Base-by-base conservation (phyloP, 495 filamentous ascomycete species). In the Xylaria flabelliformis region DNA sequence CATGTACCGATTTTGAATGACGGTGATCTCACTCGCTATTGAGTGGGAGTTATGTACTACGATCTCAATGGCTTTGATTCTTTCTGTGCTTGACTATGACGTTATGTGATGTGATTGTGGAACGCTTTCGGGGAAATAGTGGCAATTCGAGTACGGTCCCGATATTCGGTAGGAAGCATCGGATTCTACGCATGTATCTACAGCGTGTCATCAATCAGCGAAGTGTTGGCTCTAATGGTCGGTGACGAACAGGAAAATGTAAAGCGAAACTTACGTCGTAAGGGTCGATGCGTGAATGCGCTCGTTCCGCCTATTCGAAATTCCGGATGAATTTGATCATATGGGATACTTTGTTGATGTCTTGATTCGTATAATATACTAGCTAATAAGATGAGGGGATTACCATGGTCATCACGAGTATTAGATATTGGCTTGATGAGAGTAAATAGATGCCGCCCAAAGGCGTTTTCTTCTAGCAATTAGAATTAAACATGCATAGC, bases 401-500 rank as follows among this genome's bases (percentile, higher is more conserved):
- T 6, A 4, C 8, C 4, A 61, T 39, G 19, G 32, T 21, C 6
- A 39, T 36, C 34, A 61, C 15, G 29, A 59, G 32, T n/a, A n/a
- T 59, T n/a, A 61, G 39, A 2, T 61, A 61, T 61, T 61, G 58
- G 12, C 34, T 61, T 39, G 34, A n/a, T 10, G 3, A 2, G 12
- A 48, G 17, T 34, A 53, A 53, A 39, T 63, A 42, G 21, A 42
- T 59, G 68, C 46, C 55, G 44, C 68, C 9, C 12, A 39, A 53
- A 4, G 32, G 55, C 41, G 41, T 21, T 26, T 26, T 50, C 32
- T 61, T 29, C 46, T 42, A 42, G 46, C 10, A 10, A 70, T 70
- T 70, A 70, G 68, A 70, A 51, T 62, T 70, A 70, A 70, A 70
- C 55, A 61, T 62, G 67, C 51, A 58, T 36, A 59, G 53, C 44